phyloP scores from a whole-genome alignment of 176 grass and related monocot species.

The Stipa capillata region DNA sequence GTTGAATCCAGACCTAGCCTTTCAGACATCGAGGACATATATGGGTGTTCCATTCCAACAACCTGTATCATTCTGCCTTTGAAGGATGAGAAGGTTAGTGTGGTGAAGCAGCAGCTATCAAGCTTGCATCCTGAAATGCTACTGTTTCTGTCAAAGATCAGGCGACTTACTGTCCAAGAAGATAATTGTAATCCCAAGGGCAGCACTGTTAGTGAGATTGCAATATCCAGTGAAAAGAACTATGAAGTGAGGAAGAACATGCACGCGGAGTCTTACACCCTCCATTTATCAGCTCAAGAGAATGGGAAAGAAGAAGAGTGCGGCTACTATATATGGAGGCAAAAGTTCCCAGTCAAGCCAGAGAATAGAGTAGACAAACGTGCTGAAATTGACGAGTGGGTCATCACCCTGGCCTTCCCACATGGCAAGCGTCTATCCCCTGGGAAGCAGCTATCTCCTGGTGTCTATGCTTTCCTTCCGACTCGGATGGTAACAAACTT shows the following conservation, averaged over 20 bases:
- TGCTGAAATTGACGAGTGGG: constrained; percentile 58
- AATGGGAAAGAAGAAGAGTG: constrained; percentile 39
- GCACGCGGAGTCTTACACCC: constrained; percentile 47
- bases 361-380: constrained; percentile 58
- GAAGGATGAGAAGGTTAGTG: constrained; percentile 45
- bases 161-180: constrained; percentile 42
- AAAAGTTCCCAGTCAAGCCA: constrained; percentile 56
- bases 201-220: constrained; percentile 31
- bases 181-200: neutral
- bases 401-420: constrained; percentile 65
- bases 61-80: constrained; percentile 66
- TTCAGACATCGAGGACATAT: constrained; percentile 39
- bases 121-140: constrained; percentile 70
- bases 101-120: constrained; percentile 65
- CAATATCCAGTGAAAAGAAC: constrained; percentile 56
- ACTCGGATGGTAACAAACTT: constrained; percentile 71
- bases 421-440: constrained; percentile 32
- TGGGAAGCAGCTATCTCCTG: constrained; percentile 7
- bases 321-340: constrained; percentile 75
- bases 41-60: constrained; percentile 50
- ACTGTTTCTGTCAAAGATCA: constrained; percentile 66
- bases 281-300: constrained; percentile 47
- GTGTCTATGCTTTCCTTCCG: constrained; percentile 69
- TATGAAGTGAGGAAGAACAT: constrained; percentile 38
- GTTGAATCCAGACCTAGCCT: constrained; percentile 42